These are phyloP conservation scores for Aspergillus sp. DNA, from an alignment of 2,329 filamentous ascomycete species.

Conservation along the genomic window DNA sequence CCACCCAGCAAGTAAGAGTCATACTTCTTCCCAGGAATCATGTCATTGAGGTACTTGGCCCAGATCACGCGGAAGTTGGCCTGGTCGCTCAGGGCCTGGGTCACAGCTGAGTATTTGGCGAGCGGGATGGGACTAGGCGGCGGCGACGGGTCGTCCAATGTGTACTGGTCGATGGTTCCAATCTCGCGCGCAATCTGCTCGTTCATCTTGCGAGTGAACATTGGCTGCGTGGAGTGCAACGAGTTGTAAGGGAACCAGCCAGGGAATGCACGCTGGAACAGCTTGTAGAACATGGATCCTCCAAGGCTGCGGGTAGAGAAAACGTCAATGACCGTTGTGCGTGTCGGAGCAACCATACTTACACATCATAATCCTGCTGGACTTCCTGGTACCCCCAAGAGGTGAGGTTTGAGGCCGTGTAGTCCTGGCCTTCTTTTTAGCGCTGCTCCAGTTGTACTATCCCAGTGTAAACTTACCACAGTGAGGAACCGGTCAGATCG, in stretches of 20 bases:
- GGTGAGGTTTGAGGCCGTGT: conserved; percentile 29
- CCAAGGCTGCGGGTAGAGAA: conserved; percentile 8
- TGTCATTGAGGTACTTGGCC: conserved; percentile 13
- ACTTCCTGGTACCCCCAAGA: conserved; percentile 35
- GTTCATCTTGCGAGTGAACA: conserved; percentile 20
- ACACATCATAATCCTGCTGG: conserved; percentile 20
- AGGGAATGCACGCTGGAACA: conserved; percentile 23
- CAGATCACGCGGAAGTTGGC: conserved; percentile 16
- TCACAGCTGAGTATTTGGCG: conserved; percentile 11
- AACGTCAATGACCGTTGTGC: not conserved
- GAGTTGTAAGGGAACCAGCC: conserved; percentile 21
- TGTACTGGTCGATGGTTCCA: conserved; percentile 12
- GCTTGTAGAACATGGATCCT: conserved; percentile 22
- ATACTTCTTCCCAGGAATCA: conserved; percentile 11
- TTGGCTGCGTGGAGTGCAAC: conserved; percentile 20
- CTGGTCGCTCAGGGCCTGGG: conserved; percentile 14
- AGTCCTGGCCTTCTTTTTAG: conserved; percentile 15
- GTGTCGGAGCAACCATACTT: not conserved
- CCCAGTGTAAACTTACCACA: conserved; percentile 4
- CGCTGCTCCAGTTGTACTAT: too few relatives aligned
- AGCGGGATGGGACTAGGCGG: conserved; percentile 12
- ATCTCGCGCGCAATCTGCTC: conserved; percentile 16
- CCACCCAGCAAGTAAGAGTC: conserved; percentile 14
- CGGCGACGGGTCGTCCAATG: conserved; percentile 12
- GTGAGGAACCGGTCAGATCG: conserved; percentile 37